These are phyloP conservation scores for Neoboletus subvelutipes DNA, from an alignment of 768 basidiomycete genomes.

Conservation along the genomic window DNA sequence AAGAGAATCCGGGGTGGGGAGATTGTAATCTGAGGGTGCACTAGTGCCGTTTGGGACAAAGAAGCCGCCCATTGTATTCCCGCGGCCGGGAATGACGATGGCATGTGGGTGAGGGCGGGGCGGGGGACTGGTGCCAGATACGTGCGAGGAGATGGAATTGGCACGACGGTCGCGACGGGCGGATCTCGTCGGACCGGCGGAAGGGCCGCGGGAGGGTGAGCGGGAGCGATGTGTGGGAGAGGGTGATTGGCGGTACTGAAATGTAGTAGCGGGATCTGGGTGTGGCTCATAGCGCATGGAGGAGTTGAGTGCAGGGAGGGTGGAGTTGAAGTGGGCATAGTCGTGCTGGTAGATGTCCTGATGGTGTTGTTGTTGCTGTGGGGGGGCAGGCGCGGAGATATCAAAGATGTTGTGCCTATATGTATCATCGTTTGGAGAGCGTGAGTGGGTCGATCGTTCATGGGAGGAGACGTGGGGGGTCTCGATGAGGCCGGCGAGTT, in stretches of 20 bases:
- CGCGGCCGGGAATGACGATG: constrained; percentile 63
- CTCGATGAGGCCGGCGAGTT: constrained; percentile 61
- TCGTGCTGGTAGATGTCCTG: constrained; percentile 32
- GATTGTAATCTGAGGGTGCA: constrained; percentile 39
- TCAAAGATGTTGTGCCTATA: constrained; percentile 63
- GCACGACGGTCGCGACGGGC: constrained; percentile 51
- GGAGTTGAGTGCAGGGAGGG: constrained; percentile 51
- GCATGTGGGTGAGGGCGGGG: constrained; percentile 55
- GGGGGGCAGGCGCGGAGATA: constrained; percentile 48
- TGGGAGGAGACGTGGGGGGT: constrained; percentile 33
- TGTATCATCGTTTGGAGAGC: constrained; percentile 40
- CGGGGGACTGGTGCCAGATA: constrained; percentile 52
- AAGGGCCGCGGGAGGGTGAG: constrained; percentile 38
- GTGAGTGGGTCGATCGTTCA: constrained; percentile 45
- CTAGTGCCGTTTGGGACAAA: constrained; percentile 30
- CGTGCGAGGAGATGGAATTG: constrained; percentile 56
- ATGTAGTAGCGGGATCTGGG: constrained; percentile 30
- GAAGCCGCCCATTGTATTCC: constrained; percentile 32
- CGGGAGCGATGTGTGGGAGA: constrained; percentile 44
- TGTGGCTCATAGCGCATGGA: constrained; percentile 51
- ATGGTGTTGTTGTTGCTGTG: constrained; percentile 34
- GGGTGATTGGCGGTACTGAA: constrained; percentile 27
- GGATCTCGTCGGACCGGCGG: constrained; percentile 54
- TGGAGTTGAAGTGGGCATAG: constrained; percentile 47
- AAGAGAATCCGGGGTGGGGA: constrained; percentile 43